Base-by-base conservation (phyloP, 768 basidiomycete species). In the Saitozyma podzolica region DNA sequence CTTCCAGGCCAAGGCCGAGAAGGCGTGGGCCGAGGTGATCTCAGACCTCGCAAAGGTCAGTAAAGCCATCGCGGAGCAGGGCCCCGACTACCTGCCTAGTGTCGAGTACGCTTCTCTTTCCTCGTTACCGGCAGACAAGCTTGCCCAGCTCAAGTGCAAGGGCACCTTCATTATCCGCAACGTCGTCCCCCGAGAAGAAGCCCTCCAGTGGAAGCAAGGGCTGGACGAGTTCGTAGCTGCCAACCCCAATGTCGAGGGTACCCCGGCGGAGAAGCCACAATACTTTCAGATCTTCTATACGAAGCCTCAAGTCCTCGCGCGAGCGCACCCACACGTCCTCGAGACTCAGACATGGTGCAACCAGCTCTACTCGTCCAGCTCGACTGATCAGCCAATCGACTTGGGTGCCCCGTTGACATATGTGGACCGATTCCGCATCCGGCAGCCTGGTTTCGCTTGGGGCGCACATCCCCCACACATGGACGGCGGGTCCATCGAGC, bases 271-370 rank as follows among this genome's bases (percentile, higher is more conserved):
- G n/a, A 79, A 89, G 67, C 88, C 86, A 56, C 88, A 89, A 68
- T 88, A 90, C 78, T 89, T 87, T 78, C 80, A 86, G 70, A 84
- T 89, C 54, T 89, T 89, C 88, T 88, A 67, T 56, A 85, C 81
- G 29, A 54, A 58, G 19, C 58, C 62, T 8, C 62, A 64, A 47
- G 58, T 64, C 9, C 42, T 39, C n/a, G 89, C 88, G 9, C 84
- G 67, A 17, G 61, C 67, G 0, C 65, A 69, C 48, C 61, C 63
- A 20, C 64, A 65, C 37, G 64, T 67, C 13, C 80, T 90, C 20
- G 83, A 82, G 14, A 82, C 83, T 0, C 82, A 82, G 29, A 80
- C 80, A 0, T 89, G 85, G 85, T 80, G 88, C 47, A 89, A 88
- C 79, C 83, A 84, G 40, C 76, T 88, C n/a, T 89, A 88, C 73